Conservation (phyloP, 495 filamentous ascomycete species). For the Podospora tetraspora region DNA sequence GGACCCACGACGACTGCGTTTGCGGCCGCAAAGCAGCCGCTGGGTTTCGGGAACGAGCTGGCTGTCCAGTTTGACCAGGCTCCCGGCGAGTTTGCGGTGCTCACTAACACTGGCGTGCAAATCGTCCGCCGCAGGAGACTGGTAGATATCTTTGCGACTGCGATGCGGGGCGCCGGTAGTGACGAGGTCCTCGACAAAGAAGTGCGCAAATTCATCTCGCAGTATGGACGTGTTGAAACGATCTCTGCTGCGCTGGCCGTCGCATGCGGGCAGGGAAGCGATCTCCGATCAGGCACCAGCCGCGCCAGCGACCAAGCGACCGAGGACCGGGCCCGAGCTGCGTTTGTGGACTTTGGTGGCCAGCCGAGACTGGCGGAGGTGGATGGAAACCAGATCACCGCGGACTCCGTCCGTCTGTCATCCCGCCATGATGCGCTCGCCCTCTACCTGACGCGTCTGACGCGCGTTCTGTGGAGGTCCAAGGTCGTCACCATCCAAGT, state of each 20-base stretch:
- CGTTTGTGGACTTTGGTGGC: slow-evolving; percentile 86
- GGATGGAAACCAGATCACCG: slow-evolving; percentile 52
- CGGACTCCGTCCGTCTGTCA: slow-evolving; percentile 80
- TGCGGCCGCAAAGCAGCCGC: slow-evolving; percentile 58
- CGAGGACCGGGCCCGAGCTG: slow-evolving; percentile 73
- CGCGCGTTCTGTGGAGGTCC: slow-evolving; percentile 79
- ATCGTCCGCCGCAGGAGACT: slow-evolving; percentile 75
- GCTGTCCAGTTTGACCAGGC: slow-evolving; percentile 86
- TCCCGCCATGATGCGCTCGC: slow-evolving; percentile 83
- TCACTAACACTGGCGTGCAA: slow-evolving; percentile 86
- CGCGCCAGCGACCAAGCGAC: slow-evolving; percentile 77
- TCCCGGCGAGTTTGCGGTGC: slow-evolving; percentile 75
- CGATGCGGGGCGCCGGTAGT: slow-evolving; percentile 62
- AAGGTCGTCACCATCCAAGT: slow-evolving; percentile 41
- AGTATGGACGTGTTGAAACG: slow-evolving; percentile 80
- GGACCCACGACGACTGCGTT: slow-evolving; percentile 68
- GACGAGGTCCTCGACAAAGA: slow-evolving; percentile 78
- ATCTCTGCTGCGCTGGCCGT: slow-evolving; percentile 89
- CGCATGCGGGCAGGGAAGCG: slow-evolving; percentile 86
- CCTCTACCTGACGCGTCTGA: slow-evolving; percentile 76
- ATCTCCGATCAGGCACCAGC: slow-evolving; percentile 61
- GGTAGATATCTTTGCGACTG: slow-evolving; percentile 86
- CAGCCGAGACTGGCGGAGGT: slow-evolving; percentile 73
- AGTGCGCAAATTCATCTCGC: slow-evolving; percentile 70
- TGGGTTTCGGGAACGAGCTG: slow-evolving; percentile 90